Percentiles rank a stretch among this genome's conserved stretches.
Evolutionary conservation across 2,329 filamentous ascomycete genomes (phyloP).

Genomic region (Aspergillus alliaceus): DNA sequence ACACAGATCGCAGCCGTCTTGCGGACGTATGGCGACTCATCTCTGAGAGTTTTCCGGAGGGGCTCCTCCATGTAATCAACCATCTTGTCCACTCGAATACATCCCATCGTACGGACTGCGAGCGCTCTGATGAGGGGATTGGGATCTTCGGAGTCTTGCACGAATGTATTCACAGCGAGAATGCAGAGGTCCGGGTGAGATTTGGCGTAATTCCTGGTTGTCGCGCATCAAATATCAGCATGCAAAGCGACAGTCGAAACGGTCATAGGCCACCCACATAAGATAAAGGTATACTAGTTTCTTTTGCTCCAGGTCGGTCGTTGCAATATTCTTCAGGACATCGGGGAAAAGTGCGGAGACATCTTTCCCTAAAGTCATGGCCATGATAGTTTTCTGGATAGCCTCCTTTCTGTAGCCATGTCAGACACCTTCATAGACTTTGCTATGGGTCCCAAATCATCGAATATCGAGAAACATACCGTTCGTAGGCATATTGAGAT

Average conservation of each 20-base stretch:
- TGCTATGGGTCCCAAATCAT: background rate
- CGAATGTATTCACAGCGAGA: conserved; percentile 97
- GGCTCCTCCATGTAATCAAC: conserved; percentile 99
- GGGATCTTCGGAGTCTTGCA: conserved; percentile 97
- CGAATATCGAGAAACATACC: conserved; percentile 41
- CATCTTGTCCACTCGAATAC: conserved; percentile 98
- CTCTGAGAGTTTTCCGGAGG: conserved; percentile 87
- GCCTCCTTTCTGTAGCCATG: conserved; percentile 73
- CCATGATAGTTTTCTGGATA: conserved; percentile 99
- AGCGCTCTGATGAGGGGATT: conserved; percentile 93
- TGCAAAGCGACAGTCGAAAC: background rate
- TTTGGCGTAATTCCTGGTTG: conserved; percentile 92
- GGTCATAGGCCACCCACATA: conserved; percentile 64
- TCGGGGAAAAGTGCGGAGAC: conserved; percentile 96
- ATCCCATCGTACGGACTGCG: conserved; percentile 97
- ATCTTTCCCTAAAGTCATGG: conserved; percentile 98
- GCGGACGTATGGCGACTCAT: conserved; percentile 96
- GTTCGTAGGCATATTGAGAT: conserved; percentile 98
- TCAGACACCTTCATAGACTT: conserved; percentile 22
- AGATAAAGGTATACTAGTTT: conserved; percentile 98
- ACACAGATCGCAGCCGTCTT: conserved; percentile 98
- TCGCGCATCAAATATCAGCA: conserved; percentile 21
- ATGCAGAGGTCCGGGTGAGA: conserved; percentile 98
- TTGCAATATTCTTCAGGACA: conserved; percentile 98
- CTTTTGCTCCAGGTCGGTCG: conserved; percentile 92